Conservation (phyloP, 2,329 filamentous ascomycete genomes). For the Spiromastix sp. region DNA sequence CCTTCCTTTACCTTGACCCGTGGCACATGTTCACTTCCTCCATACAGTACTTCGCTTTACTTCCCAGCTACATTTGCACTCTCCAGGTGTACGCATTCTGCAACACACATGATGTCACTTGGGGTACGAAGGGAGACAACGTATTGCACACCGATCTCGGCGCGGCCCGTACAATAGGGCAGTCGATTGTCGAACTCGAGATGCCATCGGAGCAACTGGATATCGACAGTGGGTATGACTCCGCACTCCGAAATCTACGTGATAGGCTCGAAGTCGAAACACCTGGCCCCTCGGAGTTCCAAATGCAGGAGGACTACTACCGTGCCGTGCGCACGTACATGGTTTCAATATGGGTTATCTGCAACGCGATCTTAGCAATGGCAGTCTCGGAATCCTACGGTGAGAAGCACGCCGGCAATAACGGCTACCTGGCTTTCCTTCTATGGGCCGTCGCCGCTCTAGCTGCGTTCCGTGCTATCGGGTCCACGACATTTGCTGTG, state of each 20-base stretch:
- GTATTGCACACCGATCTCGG: slow-evolving; percentile 87
- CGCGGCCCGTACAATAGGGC: slow-evolving; percentile 65
- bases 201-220: slow-evolving; percentile 98
- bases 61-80: slow-evolving; percentile 92
- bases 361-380: slow-evolving; percentile 90
- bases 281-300: slow-evolving; percentile 55
- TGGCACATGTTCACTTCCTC: slow-evolving; percentile 98
- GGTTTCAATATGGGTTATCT: slow-evolving; percentile 88
- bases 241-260: slow-evolving; percentile 88
- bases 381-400: slow-evolving; percentile 78
- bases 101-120: slow-evolving; percentile 97
- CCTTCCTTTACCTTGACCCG: slow-evolving; percentile 89
- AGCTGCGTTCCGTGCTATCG: slow-evolving; percentile 79
- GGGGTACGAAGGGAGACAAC: slow-evolving; percentile 98
- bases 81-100: slow-evolving; percentile 98
- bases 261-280: slow-evolving; percentile 76
- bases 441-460: slow-evolving; percentile 82
- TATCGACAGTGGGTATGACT: slow-evolving; percentile 95
- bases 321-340: slow-evolving; percentile 95
- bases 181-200: slow-evolving; percentile 78
- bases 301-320: slow-evolving; percentile 98
- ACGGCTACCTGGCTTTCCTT: slow-evolving; percentile 87
- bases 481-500: slow-evolving; percentile 68
- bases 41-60: slow-evolving; percentile 80
- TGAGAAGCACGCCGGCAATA: slow-evolving; percentile 59